These are phyloP conservation scores for Crithidia brevicula DNA, from an alignment of 208 protist genomes.

Conservation along the genomic window DNA sequence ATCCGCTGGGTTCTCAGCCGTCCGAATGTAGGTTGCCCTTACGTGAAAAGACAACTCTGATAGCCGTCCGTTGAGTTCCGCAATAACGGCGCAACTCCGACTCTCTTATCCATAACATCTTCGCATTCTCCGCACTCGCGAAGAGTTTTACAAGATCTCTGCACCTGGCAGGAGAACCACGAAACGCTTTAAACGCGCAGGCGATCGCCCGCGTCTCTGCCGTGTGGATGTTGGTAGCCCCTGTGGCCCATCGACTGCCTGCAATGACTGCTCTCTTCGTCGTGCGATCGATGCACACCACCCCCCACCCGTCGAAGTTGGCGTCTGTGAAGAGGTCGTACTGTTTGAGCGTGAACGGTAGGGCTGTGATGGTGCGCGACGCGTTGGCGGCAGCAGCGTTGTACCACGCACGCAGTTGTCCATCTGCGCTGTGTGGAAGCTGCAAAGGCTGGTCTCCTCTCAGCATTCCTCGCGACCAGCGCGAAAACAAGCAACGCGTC, in stretches of 20 bases:
- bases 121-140: too few relatives aligned
- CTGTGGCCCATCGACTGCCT: conserved; percentile 9
- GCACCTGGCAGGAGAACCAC: too few relatives aligned
- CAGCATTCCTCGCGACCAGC: conserved; percentile 17
- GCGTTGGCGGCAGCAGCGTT: not conserved
- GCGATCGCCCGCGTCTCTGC: too few relatives aligned
- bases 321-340: conserved; percentile 33
- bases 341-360: not conserved
- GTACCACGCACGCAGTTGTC: conserved; percentile 13
- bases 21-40: conserved; percentile 1
- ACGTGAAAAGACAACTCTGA: not conserved
- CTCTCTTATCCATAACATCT: too few relatives aligned
- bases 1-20: conserved; percentile 10
- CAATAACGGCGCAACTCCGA: too few relatives aligned
- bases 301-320: conserved; percentile 24
- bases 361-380: not conserved
- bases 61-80: not conserved
- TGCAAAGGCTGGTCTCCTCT: not conserved
- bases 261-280: conserved; percentile 17
- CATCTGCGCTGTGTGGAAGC: conserved; percentile 7
- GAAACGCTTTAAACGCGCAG: too few relatives aligned
- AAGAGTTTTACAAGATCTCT: too few relatives aligned
- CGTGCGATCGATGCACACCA: conserved; percentile 20
- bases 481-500: conserved; percentile 6
- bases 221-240: conserved; percentile 19